phyloP scores from a whole-genome alignment of 2,329 filamentous ascomycete species.

The Aspergillus fumigatiaffinis region DNA sequence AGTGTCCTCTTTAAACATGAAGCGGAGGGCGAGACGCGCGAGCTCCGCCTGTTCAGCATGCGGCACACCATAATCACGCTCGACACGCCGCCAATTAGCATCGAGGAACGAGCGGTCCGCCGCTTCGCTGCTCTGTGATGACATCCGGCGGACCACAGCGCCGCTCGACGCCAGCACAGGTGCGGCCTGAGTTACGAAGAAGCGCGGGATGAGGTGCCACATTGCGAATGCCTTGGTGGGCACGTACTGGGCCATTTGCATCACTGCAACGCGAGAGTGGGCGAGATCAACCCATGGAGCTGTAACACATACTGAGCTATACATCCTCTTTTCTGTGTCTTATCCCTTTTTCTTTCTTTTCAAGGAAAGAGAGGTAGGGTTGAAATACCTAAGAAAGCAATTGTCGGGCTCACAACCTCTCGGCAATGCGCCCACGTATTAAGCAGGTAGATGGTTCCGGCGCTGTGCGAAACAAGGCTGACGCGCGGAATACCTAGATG shows the following conservation, averaged over 20 bases:
- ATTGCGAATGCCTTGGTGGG: conserved; percentile 20
- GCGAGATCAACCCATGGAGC: conserved; percentile 43
- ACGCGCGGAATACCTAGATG: conserved; percentile 30
- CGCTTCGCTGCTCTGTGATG: neutral
- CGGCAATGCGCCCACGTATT: conserved; percentile 31
- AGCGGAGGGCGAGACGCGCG: conserved; percentile 6
- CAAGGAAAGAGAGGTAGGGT: neutral
- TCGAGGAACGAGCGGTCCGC: conserved; percentile 7
- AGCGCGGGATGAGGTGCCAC: conserved; percentile 27
- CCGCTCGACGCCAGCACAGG: conserved; percentile 22
- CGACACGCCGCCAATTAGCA: conserved; percentile 13
- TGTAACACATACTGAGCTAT: conserved; percentile 20
- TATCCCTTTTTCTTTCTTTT: neutral
- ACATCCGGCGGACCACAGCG: conserved; percentile 9
- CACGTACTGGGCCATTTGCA: conserved; percentile 24
- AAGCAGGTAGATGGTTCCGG: conserved; percentile 42
- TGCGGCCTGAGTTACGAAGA: conserved; percentile 19
- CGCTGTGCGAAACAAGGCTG: conserved; percentile 38
- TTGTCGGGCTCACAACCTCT: conserved; percentile 2
- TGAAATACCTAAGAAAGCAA: conserved; percentile 14
- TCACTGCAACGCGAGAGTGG: conserved; percentile 29
- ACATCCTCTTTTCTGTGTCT: neutral
- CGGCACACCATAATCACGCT: conserved; percentile 17
- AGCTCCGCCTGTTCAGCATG: conserved; percentile 14
- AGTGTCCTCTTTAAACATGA: conserved; percentile 27